These are phyloP conservation scores for Apostasia ramifera DNA, from an alignment of 106 monocot genomes.

Conservation along the genomic window DNA sequence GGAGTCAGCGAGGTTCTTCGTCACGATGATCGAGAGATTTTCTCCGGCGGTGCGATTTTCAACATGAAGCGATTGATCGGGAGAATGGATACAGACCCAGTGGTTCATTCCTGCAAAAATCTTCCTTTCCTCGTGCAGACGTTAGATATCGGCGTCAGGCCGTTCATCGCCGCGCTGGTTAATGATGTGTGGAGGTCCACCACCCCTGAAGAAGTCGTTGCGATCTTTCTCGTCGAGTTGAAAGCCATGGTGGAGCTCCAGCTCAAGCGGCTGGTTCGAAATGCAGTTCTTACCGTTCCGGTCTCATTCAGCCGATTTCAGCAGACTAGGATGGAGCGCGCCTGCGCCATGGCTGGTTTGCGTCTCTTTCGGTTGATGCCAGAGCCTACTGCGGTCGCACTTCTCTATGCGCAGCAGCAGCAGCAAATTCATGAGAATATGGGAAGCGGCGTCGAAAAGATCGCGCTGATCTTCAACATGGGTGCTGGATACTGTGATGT, in stretches of 20 bases:
- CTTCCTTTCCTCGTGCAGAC: slow-evolving; percentile 84
- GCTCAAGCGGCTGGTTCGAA: slow-evolving; percentile 43
- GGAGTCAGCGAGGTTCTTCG: slow-evolving; percentile 39
- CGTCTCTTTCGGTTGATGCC: slow-evolving; percentile 68
- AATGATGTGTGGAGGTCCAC: slow-evolving; percentile 78
- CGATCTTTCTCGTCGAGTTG: slow-evolving; percentile 53
- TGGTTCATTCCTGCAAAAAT: slow-evolving; percentile 61
- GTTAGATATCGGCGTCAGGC: slow-evolving; percentile 57
- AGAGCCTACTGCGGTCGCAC: slow-evolving; percentile 73
- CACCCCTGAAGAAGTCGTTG: slow-evolving; percentile 73
- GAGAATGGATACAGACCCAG: slow-evolving; percentile 61
- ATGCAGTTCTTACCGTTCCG: slow-evolving; percentile 68
- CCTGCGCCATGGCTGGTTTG: slow-evolving; percentile 81
- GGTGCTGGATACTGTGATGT: slow-evolving; percentile 83
- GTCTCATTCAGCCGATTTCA: slow-evolving; percentile 81
- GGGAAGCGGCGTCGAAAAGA: slow-evolving; percentile 59
- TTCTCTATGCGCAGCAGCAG: slow-evolving; percentile 77
- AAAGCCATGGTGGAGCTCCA: slow-evolving; percentile 59
- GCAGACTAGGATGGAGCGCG: slow-evolving; percentile 67
- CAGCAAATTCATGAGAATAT: slow-evolving; percentile 31
- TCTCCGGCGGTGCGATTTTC: slow-evolving; percentile 67
- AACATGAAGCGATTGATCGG: slow-evolving; percentile 76
- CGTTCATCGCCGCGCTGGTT: slow-evolving; percentile 70
- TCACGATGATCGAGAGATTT: slow-evolving; percentile 49
- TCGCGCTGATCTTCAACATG: slow-evolving; percentile 81